phyloP scores from a whole-genome alignment of 768 basidiomycete genomes.

The Termitomyces sp. region DNA sequence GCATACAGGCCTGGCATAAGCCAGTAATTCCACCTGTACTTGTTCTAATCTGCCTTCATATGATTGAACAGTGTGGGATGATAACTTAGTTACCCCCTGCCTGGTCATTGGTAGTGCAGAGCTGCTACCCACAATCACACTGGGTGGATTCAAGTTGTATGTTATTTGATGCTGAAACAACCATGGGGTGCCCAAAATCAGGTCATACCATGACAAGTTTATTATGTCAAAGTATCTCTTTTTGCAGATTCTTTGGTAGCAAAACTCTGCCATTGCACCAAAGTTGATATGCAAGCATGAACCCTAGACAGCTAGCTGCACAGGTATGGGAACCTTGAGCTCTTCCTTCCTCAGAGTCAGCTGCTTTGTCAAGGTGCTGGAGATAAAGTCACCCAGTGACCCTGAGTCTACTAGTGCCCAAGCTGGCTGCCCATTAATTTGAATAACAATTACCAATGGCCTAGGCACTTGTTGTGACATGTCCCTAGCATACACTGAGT shows the following conservation, averaged over 20 bases:
- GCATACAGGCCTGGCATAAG: neutral
- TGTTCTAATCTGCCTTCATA: neutral
- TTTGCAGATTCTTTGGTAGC: neutral
- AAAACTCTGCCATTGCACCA: neutral
- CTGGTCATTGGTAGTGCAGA: neutral
- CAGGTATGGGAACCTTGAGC: neutral
- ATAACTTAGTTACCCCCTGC: neutral
- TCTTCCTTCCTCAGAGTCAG: neutral
- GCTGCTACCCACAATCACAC: neutral
- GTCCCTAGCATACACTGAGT: neutral
- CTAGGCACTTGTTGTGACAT: neutral
- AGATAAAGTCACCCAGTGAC: neutral
- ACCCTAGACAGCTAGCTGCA: neutral
- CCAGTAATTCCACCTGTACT: neutral
- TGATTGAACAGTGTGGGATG: neutral
- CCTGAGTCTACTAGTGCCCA: neutral
- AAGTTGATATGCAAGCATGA: neutral
- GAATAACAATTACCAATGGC: neutral
- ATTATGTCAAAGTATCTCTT: neutral
- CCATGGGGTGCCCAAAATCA: neutral
- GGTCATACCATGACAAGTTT: neutral
- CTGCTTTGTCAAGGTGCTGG: neutral
- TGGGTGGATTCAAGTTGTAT: neutral
- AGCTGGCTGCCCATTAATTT: neutral
- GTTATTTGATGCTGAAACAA: neutral